These are phyloP conservation scores for Fusarium nematophilum DNA, from an alignment of 2,329 filamentous ascomycete species.

Conservation along the genomic window DNA sequence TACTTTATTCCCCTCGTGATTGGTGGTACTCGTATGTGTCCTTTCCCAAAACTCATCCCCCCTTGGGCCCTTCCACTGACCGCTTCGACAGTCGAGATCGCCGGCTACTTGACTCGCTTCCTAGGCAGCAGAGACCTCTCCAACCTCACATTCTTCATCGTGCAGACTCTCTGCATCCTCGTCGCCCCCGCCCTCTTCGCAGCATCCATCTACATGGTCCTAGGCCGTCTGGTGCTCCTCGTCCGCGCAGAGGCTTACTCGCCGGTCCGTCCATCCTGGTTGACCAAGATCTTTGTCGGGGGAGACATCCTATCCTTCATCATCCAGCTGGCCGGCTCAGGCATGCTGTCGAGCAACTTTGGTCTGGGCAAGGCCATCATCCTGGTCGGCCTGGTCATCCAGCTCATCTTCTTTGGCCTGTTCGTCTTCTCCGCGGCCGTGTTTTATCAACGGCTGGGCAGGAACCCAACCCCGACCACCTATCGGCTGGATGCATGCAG, in stretches of 20 bases:
- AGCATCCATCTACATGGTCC: too few species aligned
- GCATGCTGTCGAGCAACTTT: not conserved
- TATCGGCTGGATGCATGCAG: not conserved
- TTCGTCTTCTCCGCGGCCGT: not conserved
- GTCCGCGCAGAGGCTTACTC: not conserved
- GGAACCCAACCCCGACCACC: not conserved
- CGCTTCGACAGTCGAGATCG: not conserved
- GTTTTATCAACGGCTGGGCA: not conserved
- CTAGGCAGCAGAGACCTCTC: not conserved
- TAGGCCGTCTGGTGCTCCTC: constrained; percentile 1
- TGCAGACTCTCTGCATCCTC: constrained; percentile 1
- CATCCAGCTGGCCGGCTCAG: not conserved
- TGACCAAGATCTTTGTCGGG: constrained; percentile 7
- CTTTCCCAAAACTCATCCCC: too few species aligned
- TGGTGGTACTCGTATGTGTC: constrained; percentile 6
- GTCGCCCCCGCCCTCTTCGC: constrained; percentile 6
- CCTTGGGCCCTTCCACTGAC: not conserved
- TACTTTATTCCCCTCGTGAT: constrained; percentile 6
- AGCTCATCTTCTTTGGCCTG: constrained; percentile 6
- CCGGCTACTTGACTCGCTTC: not conserved
- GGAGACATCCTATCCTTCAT: constrained; percentile 7
- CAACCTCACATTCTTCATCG: constrained; percentile 1
- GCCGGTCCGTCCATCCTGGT: not conserved
- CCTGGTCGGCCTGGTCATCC: constrained; percentile 2
- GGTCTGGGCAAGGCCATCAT: constrained; percentile 3